These are phyloP conservation scores for Vitis hybrid DNA, from an alignment of 177 flowering plant species.

Conservation along the genomic window DNA sequence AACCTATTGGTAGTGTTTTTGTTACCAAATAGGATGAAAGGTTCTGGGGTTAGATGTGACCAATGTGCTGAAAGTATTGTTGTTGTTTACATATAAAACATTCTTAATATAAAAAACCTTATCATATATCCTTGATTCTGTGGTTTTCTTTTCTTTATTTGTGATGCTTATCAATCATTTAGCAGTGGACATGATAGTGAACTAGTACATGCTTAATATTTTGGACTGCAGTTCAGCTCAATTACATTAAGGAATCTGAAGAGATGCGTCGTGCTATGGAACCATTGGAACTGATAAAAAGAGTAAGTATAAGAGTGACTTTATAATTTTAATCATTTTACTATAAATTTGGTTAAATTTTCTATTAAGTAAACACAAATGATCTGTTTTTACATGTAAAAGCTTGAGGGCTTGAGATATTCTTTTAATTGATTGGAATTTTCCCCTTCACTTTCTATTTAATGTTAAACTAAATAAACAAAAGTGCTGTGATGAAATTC, in stretches of 20 bases:
- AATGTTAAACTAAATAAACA: not conserved
- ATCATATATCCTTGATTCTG: not conserved
- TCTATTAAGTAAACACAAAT: not conserved
- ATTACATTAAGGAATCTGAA: conserved; percentile 68
- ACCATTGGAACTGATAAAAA: conserved; percentile 79
- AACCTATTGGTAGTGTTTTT: too few species aligned
- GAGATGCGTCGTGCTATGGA: conserved; percentile 75
- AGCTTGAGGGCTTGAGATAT: not conserved
- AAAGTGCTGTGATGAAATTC: conserved; percentile 1
- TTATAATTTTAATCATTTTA: not conserved
- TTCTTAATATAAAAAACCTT: not conserved
- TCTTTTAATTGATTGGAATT: not conserved
- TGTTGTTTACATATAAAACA: too few species aligned
- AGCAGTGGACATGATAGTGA: conserved; percentile 7
- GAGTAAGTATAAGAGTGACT: conserved; percentile 45
- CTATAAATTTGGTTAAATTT: too few species aligned
- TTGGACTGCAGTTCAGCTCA: conserved; percentile 46
- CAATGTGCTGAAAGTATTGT: too few species aligned
- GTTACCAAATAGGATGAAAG: too few species aligned
- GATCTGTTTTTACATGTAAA: not conserved
- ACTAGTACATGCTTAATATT: not conserved
- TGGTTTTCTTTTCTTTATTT: not conserved
- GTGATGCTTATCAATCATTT: not conserved
- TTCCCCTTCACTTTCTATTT: not conserved
- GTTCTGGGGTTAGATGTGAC: too few species aligned